Evolutionary conservation across 768 basidiomycete genomes (phyloP), one percentile per base, ranked within the genome.

Genomic region (Mycena polygramma): DNA sequence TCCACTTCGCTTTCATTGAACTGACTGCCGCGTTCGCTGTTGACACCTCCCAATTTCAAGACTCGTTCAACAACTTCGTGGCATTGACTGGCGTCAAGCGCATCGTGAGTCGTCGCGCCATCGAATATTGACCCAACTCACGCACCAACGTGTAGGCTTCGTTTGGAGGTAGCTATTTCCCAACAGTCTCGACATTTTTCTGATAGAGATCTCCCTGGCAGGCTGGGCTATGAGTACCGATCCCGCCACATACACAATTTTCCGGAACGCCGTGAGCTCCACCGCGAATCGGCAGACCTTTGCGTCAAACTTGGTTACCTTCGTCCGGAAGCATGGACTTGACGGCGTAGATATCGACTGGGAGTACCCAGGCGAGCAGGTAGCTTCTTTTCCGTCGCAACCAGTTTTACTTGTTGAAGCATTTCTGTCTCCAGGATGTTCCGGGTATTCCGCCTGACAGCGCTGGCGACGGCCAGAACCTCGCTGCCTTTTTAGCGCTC

Each of bases 291-390:
- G 94, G 70, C 71, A 82, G 51, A 82, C 75, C 0, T 93, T 97
- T 68, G 89, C 85, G 48, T 72, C 77, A 35, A 94, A 90, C 75
- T 92, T 98, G 73, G 76, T 87, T 41, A 71, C 74, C 5, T 66
- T 85, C 17, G 95, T 94, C n/a, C n/a, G n/a, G 81, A 74, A 82
- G 3, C 62, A 85, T 80, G 73, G 81, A 37, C 79, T 98, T 14
- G 96, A 98, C 76, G 97, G 97, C 6, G 91, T 98, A 74, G 97
- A 98, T 78, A 91, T 98, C 74, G 95, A 96, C 79, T 97, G 95
- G 96, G 97, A 97, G 81, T 98, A 97, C 80, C 97, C 97, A 45
- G 94, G 91, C 48, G 86, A 86, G 64, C 46, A 72, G 41, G 41
- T 41, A 10, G 9, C 5, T 41, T 41, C 5, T 41, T 41, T 10